These are phyloP conservation scores for Aaosphaeria arxii DNA, from an alignment of 2,329 filamentous ascomycete genomes.

Conservation along the genomic window DNA sequence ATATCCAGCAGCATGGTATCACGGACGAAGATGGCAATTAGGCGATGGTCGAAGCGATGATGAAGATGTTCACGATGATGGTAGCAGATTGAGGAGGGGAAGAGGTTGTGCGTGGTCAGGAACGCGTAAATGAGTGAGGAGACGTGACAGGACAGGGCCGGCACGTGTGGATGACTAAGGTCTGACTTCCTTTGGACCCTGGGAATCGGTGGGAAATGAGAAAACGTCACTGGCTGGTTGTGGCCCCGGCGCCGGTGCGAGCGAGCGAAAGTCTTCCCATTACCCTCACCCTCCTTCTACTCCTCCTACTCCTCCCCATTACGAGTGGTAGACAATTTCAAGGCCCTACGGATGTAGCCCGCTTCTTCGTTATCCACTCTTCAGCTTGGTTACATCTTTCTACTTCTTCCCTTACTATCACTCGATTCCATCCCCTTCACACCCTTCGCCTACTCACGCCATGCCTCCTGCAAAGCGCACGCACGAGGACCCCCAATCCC, in stretches of 20 bases:
- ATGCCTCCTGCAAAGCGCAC: conserved; percentile 40
- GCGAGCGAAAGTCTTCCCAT: background rate
- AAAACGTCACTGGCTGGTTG: conserved; percentile 2
- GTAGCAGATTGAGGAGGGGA: too few species aligned
- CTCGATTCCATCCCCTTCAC: background rate
- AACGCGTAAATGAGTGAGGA: too few species aligned
- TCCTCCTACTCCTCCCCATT: too few species aligned
- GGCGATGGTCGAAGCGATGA: too few species aligned
- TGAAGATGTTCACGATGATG: too few species aligned
- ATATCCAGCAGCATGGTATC: too few species aligned
- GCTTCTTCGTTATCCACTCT: conserved; percentile 1
- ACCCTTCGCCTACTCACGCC: background rate
- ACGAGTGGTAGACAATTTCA: background rate
- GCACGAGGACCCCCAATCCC: conserved; percentile 39
- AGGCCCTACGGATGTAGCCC: conserved; percentile 11
- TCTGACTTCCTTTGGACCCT: too few species aligned
- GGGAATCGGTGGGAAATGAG: background rate
- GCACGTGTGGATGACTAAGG: too few species aligned
- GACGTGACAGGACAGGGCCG: too few species aligned
- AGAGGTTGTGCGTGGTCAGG: too few species aligned
- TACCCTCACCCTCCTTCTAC: conserved; percentile 1
- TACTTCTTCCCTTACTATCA: conserved; percentile 2
- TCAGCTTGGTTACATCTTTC: conserved; percentile 8
- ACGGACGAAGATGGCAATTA: too few species aligned
- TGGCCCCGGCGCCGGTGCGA: background rate